A percentile compares a stretch with the other conserved stretches of the same genome.
These are phyloP conservation scores for Epichloe sibirici DNA, from an alignment of 2,329 filamentous ascomycete species.

Conservation along the genomic window DNA sequence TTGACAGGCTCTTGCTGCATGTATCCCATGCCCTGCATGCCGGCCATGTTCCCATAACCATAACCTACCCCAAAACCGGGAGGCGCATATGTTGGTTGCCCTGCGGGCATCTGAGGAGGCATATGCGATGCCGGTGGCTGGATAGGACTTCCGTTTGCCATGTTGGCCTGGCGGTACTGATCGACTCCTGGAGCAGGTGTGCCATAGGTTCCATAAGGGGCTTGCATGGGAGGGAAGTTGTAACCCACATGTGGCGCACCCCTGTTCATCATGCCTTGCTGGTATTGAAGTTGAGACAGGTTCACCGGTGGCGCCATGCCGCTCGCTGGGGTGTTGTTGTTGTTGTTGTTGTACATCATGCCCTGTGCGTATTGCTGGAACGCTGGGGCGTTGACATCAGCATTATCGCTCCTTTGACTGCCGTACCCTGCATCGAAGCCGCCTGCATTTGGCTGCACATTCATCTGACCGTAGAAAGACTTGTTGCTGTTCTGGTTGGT, in stretches of 20 bases:
- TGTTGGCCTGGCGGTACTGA: conserved; percentile 40
- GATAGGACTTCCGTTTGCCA: conserved; percentile 39
- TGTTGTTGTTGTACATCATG: conserved; percentile 34
- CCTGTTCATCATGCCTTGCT: conserved; percentile 44
- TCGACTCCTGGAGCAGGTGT: conserved; percentile 37
- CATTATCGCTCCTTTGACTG: conserved; percentile 39
- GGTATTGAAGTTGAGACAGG: conserved; percentile 46
- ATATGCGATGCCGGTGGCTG: conserved; percentile 30
- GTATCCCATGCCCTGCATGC: conserved; percentile 36
- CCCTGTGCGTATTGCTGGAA: conserved; percentile 40
- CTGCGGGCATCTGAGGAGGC: conserved; percentile 26
- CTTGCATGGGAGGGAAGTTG: conserved; percentile 44
- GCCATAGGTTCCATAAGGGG: conserved; percentile 41
- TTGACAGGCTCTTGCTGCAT: conserved; percentile 42
- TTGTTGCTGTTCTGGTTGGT: conserved; percentile 23
- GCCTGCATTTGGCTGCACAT: conserved; percentile 24
- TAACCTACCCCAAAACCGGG: conserved; percentile 39
- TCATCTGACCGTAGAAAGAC: conserved; percentile 42
- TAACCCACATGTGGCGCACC: conserved; percentile 41
- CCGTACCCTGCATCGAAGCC: conserved; percentile 41
- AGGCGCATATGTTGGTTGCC: conserved; percentile 33
- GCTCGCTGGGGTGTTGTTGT: conserved; percentile 20
- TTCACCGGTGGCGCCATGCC: conserved; percentile 34
- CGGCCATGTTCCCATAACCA: conserved; percentile 36
- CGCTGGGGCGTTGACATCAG: conserved; percentile 35